Base-by-base conservation (phyloP, 169 alveolate species). In the Plasmodium berghei region DNA sequence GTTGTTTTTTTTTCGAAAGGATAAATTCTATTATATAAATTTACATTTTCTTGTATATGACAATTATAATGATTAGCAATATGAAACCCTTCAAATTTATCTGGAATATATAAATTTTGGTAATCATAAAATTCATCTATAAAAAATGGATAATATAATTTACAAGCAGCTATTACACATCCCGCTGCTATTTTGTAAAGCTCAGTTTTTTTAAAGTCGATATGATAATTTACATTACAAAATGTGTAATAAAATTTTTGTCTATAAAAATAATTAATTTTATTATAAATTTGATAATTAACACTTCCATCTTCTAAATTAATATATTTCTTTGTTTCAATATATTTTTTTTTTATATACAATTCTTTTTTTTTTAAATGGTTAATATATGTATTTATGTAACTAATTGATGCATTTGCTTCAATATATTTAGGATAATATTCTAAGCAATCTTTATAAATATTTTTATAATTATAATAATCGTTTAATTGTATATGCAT, bases 211-310 rank as follows among this genome's bases (percentile, higher is more conserved):
- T 28, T 46, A n/a, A 69, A 48, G 45, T n/a, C 20, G 1, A 55
- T 8, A n/a, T 58, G n/a, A 12, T 6, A n/a, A 5, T 22, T 24
- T 45, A 83, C 22, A 18, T 55, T 69, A 69, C 22, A 42, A 69
- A 83, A 66, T 2, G 90, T 69, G 34, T 49, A 83, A 46, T 40
- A 54, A 69, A 83, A 83, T 70, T 83, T 83, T 42, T 83, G 86
- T 42, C 72, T 71, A 69, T 83, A 83, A 18, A 83, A 83, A 58
- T 83, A 69, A 46, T 83, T 83, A 40, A 83, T 55, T 83, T 83
- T 83, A 40, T 83, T 83, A 61, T 83, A 83, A 5, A 83, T 22
- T 28, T 67, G 55, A 46, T 54, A 69, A 49, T 83, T 83, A 20
- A 83, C 24, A 22, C 10, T 67, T 49, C 58, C 69, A 48, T 42